Conservation (phyloP, 148 eudicot genomes). For the Fagopyrum esculentum region DNA sequence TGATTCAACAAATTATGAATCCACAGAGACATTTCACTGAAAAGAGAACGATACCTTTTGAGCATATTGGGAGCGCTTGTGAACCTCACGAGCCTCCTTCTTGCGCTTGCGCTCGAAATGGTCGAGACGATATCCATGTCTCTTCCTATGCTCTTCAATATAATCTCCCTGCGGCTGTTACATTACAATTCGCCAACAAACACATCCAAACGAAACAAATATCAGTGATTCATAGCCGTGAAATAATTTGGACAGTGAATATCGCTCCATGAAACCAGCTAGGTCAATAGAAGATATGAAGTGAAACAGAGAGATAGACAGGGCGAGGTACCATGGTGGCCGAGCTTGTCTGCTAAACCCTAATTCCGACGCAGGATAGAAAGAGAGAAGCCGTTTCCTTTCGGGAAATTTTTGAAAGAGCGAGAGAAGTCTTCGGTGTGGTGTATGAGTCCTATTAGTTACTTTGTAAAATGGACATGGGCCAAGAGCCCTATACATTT, state of each 20-base stretch:
- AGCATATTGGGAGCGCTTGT: conserved; percentile 55
- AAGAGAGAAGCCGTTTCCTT: neutral
- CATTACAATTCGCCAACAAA: conserved; percentile 3
- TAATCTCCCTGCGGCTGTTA: conserved; percentile 94
- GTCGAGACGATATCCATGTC: conserved; percentile 79
- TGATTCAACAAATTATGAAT: neutral
- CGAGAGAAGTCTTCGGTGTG: neutral
- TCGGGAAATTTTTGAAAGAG: neutral
- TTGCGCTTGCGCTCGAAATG: conserved; percentile 83
- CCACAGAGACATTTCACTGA: neutral
- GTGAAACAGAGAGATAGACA: neutral
- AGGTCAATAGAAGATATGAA: neutral
- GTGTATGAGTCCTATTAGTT: neutral
- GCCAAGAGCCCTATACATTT: neutral
- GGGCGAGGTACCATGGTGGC: conserved; percentile 20
- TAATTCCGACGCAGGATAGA: neutral
- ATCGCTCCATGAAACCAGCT: neutral
- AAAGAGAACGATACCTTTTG: conserved; percentile 37
- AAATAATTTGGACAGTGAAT: neutral
- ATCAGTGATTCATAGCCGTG: neutral
- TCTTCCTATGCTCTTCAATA: conserved; percentile 74
- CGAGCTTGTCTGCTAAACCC: conserved; percentile 1
- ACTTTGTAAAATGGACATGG: neutral
- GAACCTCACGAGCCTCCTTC: conserved; percentile 77
- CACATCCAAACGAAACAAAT: neutral